Evolutionary conservation across 179 eudicot species (phyloP), one percentile per base, ranked within the genome.

Genomic region (Nepenthes alata): DNA sequence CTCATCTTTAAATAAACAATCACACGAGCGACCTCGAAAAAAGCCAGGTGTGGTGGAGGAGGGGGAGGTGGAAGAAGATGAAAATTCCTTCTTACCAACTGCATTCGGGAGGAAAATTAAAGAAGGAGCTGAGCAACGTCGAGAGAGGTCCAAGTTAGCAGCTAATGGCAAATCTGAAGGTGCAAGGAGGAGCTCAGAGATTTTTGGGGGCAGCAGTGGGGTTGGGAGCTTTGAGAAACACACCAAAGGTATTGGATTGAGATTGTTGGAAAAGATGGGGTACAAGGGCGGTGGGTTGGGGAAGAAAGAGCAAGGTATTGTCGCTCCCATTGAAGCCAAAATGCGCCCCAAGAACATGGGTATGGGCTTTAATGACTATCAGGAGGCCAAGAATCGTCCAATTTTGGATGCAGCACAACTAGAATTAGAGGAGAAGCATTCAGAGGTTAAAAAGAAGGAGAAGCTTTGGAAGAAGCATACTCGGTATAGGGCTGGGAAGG

Each of bases 221-320:
- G 84, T 80, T 5, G 96, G 96, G 59, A 55, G 45, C 4, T 90
- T 88, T 54, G 93, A 87, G 80, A 84, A 73, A 71, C 88, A 85
- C 57, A 90, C 94, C 0, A 91, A 85, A 70, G 97, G 96, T 16
- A 79, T 91, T 48, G 97, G 91, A 61, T 6, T 73, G 76, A 88
- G 80, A 70, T 66, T 91, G 78, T 69, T 88, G 5, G 83, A 79
- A 72, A 81, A 80, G 66, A 86, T 88, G 96, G 98, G 96, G 35
- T 86, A 91, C 55, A 81, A 72, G 65, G 96, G 95, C 47, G 96
- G 88, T 50, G 98, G 98, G 7, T 81, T 91, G 35, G 96, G 98
- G 52, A 88, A 83, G 71, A 80, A 88, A 47, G 80, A 63, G 66
- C 95, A 91, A 69, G 96, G 96, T 47, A 86, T 86, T 58, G 80